These are phyloP conservation scores for Tulasnella sp. DNA, from an alignment of 768 basidiomycete genomes.

Conservation along the genomic window DNA sequence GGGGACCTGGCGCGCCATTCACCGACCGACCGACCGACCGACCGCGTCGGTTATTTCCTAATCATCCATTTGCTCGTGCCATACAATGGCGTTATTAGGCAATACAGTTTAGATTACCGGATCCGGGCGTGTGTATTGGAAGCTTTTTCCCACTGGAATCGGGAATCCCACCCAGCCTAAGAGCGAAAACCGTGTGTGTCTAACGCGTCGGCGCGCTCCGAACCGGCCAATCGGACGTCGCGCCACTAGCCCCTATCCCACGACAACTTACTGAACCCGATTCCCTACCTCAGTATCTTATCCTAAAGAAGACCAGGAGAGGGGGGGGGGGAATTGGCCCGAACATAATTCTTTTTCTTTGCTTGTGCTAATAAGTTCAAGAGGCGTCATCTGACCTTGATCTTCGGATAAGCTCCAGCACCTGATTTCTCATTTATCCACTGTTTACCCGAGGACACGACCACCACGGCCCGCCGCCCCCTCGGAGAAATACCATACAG, in stretches of 20 bases:
- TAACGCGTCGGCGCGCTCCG: not conserved
- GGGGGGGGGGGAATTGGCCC: too few relatives aligned
- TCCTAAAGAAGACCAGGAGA: too few relatives aligned
- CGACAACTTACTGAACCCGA: not conserved
- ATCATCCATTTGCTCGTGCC: too few relatives aligned
- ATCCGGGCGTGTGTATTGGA: not conserved
- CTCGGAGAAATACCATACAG: not conserved
- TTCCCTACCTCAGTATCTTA: not conserved
- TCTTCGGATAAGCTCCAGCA: not conserved
- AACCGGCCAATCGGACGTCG: not conserved
- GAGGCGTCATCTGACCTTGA: not conserved
- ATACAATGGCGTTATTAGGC: too few relatives aligned
- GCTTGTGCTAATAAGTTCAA: not conserved
- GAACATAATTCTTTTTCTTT: not conserved
- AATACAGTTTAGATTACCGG: not conserved
- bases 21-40: too few relatives aligned
- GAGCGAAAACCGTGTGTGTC: not conserved
- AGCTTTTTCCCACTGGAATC: not conserved
- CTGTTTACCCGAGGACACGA: not conserved
- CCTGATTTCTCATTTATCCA: not conserved
- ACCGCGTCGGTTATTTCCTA: not conserved
- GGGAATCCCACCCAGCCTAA: not conserved
- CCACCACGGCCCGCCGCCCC: not conserved
- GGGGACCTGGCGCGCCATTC: not conserved
- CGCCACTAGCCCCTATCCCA: not conserved